Percentiles rank a stretch among this genome's conserved stretches.
These are phyloP conservation scores for Saitozyma sp. DNA, from an alignment of 768 basidiomycete genomes.

Conservation along the genomic window DNA sequence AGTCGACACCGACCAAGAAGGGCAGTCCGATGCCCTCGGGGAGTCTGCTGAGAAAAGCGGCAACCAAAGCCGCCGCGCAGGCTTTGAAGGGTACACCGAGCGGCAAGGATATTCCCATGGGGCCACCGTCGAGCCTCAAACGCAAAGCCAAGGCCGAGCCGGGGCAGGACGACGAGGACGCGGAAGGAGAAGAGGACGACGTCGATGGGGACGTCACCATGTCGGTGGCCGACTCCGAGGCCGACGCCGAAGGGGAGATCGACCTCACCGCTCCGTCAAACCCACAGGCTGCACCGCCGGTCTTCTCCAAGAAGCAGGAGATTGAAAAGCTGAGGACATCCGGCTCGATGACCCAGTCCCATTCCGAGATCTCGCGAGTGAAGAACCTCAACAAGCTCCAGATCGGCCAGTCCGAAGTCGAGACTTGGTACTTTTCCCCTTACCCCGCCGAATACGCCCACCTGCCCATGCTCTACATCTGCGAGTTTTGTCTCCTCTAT, in stretches of 20 bases:
- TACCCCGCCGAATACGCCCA: constrained; percentile 98
- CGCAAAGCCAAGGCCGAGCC: constrained; percentile 32
- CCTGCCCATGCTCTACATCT: constrained; percentile 90
- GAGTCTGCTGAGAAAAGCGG: constrained; percentile 55
- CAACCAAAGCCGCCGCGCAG: constrained; percentile 45
- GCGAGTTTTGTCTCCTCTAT: constrained; percentile 96
- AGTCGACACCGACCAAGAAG: constrained; percentile 20
- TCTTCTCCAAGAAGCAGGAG: constrained; percentile 96
- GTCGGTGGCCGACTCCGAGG: constrained; percentile 64
- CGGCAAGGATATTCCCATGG: constrained; percentile 25
- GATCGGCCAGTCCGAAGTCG: constrained; percentile 94
- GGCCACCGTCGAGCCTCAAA: constrained; percentile 18
- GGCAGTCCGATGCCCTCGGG: constrained; percentile 33
- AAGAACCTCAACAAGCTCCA: constrained; percentile 97
- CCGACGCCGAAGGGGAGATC: constrained; percentile 50
- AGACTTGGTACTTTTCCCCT: constrained; percentile 99
- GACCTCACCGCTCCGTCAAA: constrained; percentile 58
- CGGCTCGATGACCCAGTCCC: constrained; percentile 98
- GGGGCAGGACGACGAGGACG: constrained; percentile 63
- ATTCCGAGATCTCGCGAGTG: constrained; percentile 95
- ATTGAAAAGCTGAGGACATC: constrained; percentile 97
- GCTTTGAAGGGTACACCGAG: constrained; percentile 53
- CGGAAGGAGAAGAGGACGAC: constrained; percentile 60
- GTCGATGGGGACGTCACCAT: constrained; percentile 55
- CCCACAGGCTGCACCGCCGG: constrained; percentile 58